Percentiles rank a stretch among this genome's conserved stretches.
These are phyloP conservation scores for Saccharum spontaneum DNA, from an alignment of 176 grass and related monocot genomes.

Conservation along the genomic window DNA sequence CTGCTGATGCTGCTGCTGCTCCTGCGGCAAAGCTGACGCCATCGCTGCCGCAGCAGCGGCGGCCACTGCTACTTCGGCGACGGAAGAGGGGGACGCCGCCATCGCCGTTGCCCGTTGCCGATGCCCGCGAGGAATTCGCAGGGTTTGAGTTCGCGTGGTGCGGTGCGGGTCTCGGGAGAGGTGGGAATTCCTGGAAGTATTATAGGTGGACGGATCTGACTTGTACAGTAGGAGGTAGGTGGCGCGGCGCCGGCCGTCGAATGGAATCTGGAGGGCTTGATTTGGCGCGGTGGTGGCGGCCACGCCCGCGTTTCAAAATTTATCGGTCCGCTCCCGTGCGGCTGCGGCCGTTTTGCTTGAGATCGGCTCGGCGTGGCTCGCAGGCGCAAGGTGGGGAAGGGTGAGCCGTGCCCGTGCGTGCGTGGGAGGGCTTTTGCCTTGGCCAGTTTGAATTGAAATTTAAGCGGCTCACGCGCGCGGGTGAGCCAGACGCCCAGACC, in stretches of 20 bases:
- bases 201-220: conserved; percentile 33
- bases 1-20: background rate
- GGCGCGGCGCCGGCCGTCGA: conserved; percentile 28
- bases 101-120: conserved; percentile 3
- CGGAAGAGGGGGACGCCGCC: conserved; percentile 13
- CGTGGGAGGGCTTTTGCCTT: no score
- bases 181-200: conserved; percentile 17
- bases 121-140: background rate
- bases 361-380: conserved; percentile 13
- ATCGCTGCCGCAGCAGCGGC: background rate
- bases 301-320: conserved; percentile 34
- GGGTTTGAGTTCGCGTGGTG: conserved; percentile 21
- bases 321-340: background rate
- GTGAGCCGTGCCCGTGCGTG: no score
- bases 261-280: conserved; percentile 34
- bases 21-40: background rate
- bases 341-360: background rate
- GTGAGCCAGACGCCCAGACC: no score
- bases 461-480: no score
- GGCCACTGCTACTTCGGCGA: background rate
- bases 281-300: conserved; percentile 43
- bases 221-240: background rate
- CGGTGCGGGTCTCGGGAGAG: background rate
- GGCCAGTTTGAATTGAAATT: conserved; percentile 32
- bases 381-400: background rate